These are phyloP conservation scores for Platanus orientalis DNA, from an alignment of 164 flowering plant genomes.

Conservation along the genomic window DNA sequence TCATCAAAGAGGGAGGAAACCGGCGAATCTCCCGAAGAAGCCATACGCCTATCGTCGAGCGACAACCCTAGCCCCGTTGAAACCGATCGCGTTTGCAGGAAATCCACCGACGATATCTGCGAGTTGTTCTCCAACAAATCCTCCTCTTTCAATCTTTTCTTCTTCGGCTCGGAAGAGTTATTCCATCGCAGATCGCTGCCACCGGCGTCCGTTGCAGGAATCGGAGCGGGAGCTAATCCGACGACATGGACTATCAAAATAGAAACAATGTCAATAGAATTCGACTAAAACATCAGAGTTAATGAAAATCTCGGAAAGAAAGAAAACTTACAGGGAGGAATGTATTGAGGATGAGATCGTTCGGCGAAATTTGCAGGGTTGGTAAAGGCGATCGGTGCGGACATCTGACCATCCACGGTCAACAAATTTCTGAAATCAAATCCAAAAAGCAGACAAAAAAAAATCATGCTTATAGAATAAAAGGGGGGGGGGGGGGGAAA, in stretches of 20 bases:
- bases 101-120: constrained; percentile 63
- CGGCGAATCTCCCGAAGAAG: constrained; percentile 62
- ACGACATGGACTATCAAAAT: constrained; percentile 38
- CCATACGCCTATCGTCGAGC: constrained; percentile 52
- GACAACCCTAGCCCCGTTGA: constrained; percentile 87
- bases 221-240: constrained; percentile 25
- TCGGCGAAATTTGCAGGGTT: constrained; percentile 37
- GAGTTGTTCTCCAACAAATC: constrained; percentile 63
- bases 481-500: too few species aligned
- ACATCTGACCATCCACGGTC: constrained; percentile 47
- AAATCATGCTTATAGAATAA: too few species aligned
- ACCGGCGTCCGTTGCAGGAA: constrained; percentile 32
- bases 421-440: constrained; percentile 41
- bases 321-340: constrained; percentile 53
- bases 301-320: neutral
- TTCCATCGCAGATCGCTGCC: constrained; percentile 55
- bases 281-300: neutral
- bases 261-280: neutral
- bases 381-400: constrained; percentile 34
- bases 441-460: too few species aligned
- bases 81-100: constrained; percentile 59
- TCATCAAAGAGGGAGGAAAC: constrained; percentile 47
- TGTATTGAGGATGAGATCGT: constrained; percentile 57
- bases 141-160: constrained; percentile 55
- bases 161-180: constrained; percentile 43